A percentile compares a stretch with the other conserved stretches of the same genome.
Evolutionary conservation across 345 rosid genomes (phyloP).

Genomic region (Capsella bursapastoris): DNA sequence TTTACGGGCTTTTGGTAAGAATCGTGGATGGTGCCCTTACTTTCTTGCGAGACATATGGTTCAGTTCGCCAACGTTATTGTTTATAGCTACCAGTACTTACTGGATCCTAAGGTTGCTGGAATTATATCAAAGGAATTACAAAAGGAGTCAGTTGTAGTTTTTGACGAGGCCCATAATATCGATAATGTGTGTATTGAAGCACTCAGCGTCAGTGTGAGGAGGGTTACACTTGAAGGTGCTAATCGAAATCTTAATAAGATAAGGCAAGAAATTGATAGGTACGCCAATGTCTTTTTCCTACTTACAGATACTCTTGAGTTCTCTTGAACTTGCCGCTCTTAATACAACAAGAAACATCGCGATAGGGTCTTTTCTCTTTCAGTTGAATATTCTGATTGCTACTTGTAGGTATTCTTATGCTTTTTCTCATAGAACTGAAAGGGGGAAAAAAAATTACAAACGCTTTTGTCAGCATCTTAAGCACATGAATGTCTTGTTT

Average conservation of each 20-base stretch:
- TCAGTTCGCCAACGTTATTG: slow-evolving; percentile 89
- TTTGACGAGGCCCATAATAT: slow-evolving; percentile 99
- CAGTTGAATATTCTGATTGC: background rate
- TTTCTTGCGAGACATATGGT: slow-evolving; percentile 94
- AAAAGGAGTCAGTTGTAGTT: slow-evolving; percentile 90
- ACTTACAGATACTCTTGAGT: background rate
- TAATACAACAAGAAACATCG: slow-evolving; percentile 8
- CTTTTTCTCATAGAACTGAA: too few relatives aligned
- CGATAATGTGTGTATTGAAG: slow-evolving; percentile 96
- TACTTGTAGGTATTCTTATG: background rate
- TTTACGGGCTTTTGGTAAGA: slow-evolving; percentile 82
- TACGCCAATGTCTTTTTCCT: slow-evolving; percentile 38
- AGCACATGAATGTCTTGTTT: slow-evolving; percentile 21
- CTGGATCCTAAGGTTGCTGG: slow-evolving; percentile 99
- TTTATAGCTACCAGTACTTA: slow-evolving; percentile 94
- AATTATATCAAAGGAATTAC: slow-evolving; percentile 96
- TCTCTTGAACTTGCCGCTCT: background rate
- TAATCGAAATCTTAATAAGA: slow-evolving; percentile 75
- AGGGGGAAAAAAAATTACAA: too few relatives aligned
- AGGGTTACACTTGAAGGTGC: slow-evolving; percentile 96
- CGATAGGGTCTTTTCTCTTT: background rate
- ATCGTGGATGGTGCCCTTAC: slow-evolving; percentile 93
- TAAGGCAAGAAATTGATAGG: slow-evolving; percentile 86
- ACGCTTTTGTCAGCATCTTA: slow-evolving; percentile 18
- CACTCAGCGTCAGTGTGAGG: slow-evolving; percentile 93